A percentile compares a stretch with the other conserved stretches of the same genome.
Conservation (phyloP, 371 early-diverging fungal species). For the Lichtheimia hyalospora region DNA sequence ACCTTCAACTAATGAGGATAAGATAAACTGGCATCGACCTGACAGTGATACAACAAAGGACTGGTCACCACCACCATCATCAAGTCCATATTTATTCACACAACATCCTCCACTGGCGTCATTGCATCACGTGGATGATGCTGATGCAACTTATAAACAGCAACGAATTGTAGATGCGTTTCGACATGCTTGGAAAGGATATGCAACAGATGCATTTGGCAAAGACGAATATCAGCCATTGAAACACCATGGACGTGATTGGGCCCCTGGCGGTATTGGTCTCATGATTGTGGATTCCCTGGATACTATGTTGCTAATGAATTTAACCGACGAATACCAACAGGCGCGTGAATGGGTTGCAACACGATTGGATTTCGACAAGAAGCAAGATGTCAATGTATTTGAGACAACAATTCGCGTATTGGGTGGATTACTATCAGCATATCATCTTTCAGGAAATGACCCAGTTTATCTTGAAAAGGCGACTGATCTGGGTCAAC, state of each 20-base stretch:
- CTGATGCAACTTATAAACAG: constrained; percentile 39
- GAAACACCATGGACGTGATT: constrained; percentile 46
- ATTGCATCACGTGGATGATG: constrained; percentile 14
- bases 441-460: constrained; percentile 73
- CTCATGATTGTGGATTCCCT: constrained; percentile 84
- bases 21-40: neutral
- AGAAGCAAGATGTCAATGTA: constrained; percentile 75
- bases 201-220: constrained; percentile 77
- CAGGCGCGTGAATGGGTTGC: constrained; percentile 69
- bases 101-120: constrained; percentile 25
- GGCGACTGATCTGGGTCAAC: constrained; percentile 79
- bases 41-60: neutral
- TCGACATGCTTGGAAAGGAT: constrained; percentile 79
- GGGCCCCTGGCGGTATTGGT: constrained; percentile 65
- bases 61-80: constrained; percentile 4
- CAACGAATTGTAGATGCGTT: constrained; percentile 55
- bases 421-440: constrained; percentile 85
- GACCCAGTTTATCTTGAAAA: constrained; percentile 67
- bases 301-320: constrained; percentile 86
- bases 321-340: constrained; percentile 69
- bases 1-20: neutral
- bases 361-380: constrained; percentile 59
- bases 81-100: constrained; percentile 19
- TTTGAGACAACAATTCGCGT: constrained; percentile 95
- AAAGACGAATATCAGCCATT: constrained; percentile 84